Conservation (phyloP, 768 basidiomycete genomes). For the Tricholoma bakamatsutake region DNA sequence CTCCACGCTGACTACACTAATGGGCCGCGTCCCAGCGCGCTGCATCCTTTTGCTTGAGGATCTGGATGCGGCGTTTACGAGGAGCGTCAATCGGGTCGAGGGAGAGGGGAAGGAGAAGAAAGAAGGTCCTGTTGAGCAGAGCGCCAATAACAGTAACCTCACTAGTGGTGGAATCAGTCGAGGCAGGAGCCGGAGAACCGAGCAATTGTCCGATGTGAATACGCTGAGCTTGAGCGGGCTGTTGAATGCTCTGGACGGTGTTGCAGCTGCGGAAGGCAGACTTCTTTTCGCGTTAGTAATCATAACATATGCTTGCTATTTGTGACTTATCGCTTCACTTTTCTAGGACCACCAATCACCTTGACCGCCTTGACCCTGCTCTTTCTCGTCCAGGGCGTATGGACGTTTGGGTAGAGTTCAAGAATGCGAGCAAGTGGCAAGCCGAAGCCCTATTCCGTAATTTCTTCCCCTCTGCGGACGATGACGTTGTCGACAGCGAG, state of each 20-base stretch:
- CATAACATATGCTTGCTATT: conserved; percentile 23
- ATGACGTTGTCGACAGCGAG: conserved; percentile 22
- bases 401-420: conserved; percentile 93
- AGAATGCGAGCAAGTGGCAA: conserved; percentile 79
- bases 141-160: conserved; percentile 11
- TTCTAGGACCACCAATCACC: conserved; percentile 77
- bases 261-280: conserved; percentile 82
- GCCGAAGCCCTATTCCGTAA: conserved; percentile 84
- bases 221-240: conserved; percentile 77
- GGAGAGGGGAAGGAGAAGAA: conserved; percentile 29
- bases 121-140: conserved; percentile 20
- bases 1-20: conserved; percentile 75
- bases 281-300: conserved; percentile 81
- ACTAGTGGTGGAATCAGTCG: conserved; percentile 18
- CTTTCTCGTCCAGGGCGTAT: conserved; percentile 88
- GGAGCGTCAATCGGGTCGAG: conserved; percentile 64
- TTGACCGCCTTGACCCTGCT: conserved; percentile 87
- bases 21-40: conserved; percentile 81
- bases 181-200: conserved; percentile 38
- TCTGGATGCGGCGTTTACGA: conserved; percentile 83
- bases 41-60: conserved; percentile 89
- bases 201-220: conserved; percentile 70
- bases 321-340: conserved; percentile 1
- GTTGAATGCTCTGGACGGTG: conserved; percentile 82
- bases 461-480: conserved; percentile 79